Conservation (phyloP, 495 filamentous ascomycete species). For the Pyrenula massariospora region DNA sequence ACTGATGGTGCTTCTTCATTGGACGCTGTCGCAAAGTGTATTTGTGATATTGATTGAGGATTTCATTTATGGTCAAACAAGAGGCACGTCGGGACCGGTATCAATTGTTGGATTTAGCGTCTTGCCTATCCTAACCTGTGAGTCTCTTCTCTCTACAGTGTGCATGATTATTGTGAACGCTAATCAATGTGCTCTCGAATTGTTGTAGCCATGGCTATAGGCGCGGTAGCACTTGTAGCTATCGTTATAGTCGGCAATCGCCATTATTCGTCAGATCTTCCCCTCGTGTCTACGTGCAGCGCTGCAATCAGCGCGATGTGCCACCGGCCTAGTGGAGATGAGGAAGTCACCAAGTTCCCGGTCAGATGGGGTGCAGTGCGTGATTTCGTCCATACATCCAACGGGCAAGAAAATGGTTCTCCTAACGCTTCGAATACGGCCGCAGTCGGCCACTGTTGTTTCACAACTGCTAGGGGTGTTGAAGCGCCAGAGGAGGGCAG, state of each 20-base stretch:
- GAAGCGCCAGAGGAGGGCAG: background rate
- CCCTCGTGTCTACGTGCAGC: background rate
- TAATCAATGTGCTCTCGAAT: background rate
- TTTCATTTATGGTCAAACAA: no score
- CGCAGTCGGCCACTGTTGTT: background rate
- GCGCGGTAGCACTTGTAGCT: background rate
- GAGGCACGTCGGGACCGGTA: no score
- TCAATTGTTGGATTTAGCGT: no score
- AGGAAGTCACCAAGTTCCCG: background rate
- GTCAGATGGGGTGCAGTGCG: background rate
- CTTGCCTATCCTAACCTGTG: no score
- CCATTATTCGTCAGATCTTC: background rate
- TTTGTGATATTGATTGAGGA: slow-evolving; percentile 14
- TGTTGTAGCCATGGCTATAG: background rate
- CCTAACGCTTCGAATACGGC: background rate
- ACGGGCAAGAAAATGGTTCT: background rate
- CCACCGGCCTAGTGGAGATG: background rate
- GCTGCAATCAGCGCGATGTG: background rate
- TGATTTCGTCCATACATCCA: background rate
- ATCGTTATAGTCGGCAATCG: background rate
- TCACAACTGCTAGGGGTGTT: background rate
- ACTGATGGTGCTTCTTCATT: slow-evolving; percentile 20
- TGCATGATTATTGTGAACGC: background rate
- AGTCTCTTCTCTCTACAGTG: no score
- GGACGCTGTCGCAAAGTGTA: slow-evolving; percentile 28